Conservation (phyloP, 23 red algal genomes). For the Cyanidioschyzon merolae region DNA sequence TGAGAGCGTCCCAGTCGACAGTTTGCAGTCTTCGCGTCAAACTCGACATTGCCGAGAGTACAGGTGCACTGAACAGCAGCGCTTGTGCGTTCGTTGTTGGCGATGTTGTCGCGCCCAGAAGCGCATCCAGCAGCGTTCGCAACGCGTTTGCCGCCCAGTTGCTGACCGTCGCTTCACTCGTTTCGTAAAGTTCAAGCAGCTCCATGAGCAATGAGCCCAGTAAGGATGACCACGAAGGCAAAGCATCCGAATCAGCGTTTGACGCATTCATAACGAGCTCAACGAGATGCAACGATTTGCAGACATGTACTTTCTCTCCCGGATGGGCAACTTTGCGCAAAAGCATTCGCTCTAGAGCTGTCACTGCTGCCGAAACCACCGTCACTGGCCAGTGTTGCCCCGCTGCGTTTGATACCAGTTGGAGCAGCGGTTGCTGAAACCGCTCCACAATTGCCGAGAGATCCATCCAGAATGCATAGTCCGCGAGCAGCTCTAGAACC, state of each 20-base stretch:
- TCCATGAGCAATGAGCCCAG: background rate
- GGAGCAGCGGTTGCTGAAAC: background rate
- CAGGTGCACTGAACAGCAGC: background rate
- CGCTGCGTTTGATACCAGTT: background rate
- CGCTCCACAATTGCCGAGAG: background rate
- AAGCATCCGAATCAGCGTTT: background rate
- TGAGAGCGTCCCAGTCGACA: background rate
- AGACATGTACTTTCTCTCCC: background rate
- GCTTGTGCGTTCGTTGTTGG: background rate
- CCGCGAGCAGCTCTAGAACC: background rate
- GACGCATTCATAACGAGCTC: background rate
- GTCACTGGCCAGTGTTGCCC: background rate
- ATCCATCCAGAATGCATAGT: background rate
- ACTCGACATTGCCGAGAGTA: background rate
- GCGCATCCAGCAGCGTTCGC: background rate
- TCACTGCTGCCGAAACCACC: background rate
- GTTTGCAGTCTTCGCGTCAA: background rate
- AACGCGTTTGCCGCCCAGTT: background rate
- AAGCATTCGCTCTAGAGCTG: background rate
- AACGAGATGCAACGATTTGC: background rate
- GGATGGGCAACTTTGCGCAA: background rate
- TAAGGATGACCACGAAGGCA: background rate
- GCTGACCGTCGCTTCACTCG: background rate
- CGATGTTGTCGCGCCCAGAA: background rate
- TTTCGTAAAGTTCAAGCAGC: background rate